These are phyloP conservation scores for Protomyces inouyei DNA, from an alignment of 1,139 yeast genomes.

Conservation along the genomic window DNA sequence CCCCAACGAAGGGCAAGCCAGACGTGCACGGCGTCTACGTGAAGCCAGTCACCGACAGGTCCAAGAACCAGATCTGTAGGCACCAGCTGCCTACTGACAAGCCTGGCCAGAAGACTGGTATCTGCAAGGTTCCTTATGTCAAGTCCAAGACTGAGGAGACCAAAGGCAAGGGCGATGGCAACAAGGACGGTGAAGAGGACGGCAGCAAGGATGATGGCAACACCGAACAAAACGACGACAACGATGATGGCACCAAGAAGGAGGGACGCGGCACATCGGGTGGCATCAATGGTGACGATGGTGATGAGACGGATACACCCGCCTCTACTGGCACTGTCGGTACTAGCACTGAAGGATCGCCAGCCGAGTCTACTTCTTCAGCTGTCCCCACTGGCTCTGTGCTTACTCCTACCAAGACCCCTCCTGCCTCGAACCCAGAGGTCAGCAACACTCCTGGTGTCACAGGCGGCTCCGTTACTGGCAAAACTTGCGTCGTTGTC, in stretches of 20 bases:
- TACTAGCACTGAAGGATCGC: too few species aligned
- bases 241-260: too few species aligned
- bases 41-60: neutral
- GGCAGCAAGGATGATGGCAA: neutral
- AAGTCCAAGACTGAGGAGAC: neutral
- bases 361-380: too few species aligned
- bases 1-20: neutral
- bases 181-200: neutral
- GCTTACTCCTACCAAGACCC: neutral
- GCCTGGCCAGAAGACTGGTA: neutral
- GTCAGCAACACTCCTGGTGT: neutral
- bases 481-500: neutral
- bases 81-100: neutral
- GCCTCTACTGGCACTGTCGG: too few species aligned
- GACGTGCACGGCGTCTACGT: neutral
- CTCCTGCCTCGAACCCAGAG: neutral
- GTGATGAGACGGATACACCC: too few species aligned
- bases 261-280: too few species aligned
- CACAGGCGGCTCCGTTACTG: neutral
- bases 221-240: neutral
- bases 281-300: too few species aligned
- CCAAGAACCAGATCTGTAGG: neutral
- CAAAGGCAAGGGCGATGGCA: neutral
- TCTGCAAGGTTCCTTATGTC: neutral
- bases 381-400: neutral